Evolutionary conservation across 805 yeast genomes (phyloP).

Genomic region (Suhomyces sp.): DNA sequence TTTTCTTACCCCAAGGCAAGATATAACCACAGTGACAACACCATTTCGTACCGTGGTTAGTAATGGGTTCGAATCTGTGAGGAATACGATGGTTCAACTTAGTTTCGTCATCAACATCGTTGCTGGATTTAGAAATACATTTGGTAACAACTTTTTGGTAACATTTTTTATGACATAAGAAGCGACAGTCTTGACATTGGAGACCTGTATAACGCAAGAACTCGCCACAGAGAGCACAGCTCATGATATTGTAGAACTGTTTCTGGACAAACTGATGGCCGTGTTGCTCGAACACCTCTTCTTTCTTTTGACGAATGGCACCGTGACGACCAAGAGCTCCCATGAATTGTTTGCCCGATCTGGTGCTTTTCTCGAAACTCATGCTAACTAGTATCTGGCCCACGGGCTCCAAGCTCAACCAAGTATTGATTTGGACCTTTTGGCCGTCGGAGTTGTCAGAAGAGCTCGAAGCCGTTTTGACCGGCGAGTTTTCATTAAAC

Average conservation of each 20-base stretch:
- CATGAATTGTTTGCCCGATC: slow-evolving; percentile 38
- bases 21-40: slow-evolving; percentile 99
- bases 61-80: slow-evolving; percentile 88
- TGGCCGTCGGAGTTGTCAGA: slow-evolving; percentile 9
- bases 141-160: slow-evolving; percentile 77
- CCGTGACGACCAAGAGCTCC: slow-evolving; percentile 79
- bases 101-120: slow-evolving; percentile 70
- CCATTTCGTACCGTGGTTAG: slow-evolving; percentile 97
- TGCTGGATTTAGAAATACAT: slow-evolving; percentile 74
- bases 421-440: slow-evolving; percentile 57
- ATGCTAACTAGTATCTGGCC: slow-evolving; percentile 82
- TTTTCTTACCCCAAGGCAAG: slow-evolving; percentile 91
- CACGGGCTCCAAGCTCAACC: slow-evolving; percentile 92
- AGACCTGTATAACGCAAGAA: slow-evolving; percentile 83
- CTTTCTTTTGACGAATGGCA: slow-evolving; percentile 92
- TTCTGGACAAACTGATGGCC: slow-evolving; percentile 97
- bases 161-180: slow-evolving; percentile 78
- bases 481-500: slow-evolving; percentile 1
- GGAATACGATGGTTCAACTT: slow-evolving; percentile 95
- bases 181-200: slow-evolving; percentile 83
- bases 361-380: slow-evolving; percentile 67
- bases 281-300: slow-evolving; percentile 87
- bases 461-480: neutral
- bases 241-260: slow-evolving; percentile 93
- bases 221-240: slow-evolving; percentile 96